These are phyloP conservation scores for Crepidotus variabilis DNA, from an alignment of 768 basidiomycete genomes.

Conservation along the genomic window DNA sequence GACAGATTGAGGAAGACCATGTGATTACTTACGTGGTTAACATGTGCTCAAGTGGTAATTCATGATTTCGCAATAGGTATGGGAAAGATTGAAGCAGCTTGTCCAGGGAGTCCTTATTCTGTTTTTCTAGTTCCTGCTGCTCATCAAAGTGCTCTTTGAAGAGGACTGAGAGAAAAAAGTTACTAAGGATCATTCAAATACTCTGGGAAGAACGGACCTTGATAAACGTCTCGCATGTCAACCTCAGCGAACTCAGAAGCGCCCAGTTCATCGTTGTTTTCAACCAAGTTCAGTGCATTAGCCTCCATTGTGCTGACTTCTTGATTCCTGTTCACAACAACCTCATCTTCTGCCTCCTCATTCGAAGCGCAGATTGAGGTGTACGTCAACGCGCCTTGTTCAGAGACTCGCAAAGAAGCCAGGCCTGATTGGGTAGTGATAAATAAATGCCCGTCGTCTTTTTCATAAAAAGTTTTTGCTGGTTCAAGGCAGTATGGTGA, in stretches of 20 bases:
- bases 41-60: constrained; percentile 46
- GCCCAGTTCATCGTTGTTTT: constrained; percentile 42
- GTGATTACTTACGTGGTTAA: constrained; percentile 51
- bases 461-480: constrained; percentile 17
- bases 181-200: not conserved
- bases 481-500: constrained; percentile 43
- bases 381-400: constrained; percentile 42
- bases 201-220: constrained; percentile 39
- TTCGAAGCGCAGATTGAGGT: constrained; percentile 30
- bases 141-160: constrained; percentile 27
- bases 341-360: constrained; percentile 11
- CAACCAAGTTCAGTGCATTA: constrained; percentile 18
- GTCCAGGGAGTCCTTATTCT: constrained; percentile 33
- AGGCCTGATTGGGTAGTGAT: constrained; percentile 27
- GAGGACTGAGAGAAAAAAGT: constrained; percentile 29
- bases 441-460: constrained; percentile 28
- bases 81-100: constrained; percentile 52
- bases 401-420: constrained; percentile 44
- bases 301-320: constrained; percentile 35
- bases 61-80: constrained; percentile 50
- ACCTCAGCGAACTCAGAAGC: constrained; percentile 39
- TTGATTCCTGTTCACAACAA: constrained; percentile 32
- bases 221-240: constrained; percentile 50
- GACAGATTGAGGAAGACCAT: not conserved
- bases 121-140: constrained; percentile 30